phyloP scores from a whole-genome alignment of 2,329 filamentous ascomycete species.

The Fusarium praegraminearum region DNA sequence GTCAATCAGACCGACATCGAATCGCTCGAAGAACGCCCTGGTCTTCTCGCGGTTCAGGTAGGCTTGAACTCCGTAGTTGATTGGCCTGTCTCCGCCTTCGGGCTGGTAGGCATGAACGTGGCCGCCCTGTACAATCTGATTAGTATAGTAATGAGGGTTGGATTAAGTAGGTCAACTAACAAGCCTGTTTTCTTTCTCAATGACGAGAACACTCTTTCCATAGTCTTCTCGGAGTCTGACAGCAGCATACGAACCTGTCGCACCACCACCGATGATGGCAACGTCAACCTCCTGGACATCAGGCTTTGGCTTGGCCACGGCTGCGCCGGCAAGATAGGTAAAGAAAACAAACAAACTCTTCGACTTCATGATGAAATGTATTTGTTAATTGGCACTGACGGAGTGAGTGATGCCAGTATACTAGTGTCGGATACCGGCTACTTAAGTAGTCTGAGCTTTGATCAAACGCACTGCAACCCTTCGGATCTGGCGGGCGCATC shows the following conservation, averaged over 20 bases:
- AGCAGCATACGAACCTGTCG: slow-evolving; percentile 35
- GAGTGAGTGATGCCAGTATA: neutral
- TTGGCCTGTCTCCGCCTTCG: neutral
- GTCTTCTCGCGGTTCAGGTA: slow-evolving; percentile 28
- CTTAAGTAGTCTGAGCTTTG: neutral
- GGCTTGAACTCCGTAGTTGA: slow-evolving; percentile 35
- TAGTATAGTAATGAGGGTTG: neutral
- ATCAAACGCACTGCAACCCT: neutral
- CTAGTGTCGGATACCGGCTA: neutral
- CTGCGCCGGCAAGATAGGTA: neutral
- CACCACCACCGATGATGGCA: slow-evolving; percentile 33
- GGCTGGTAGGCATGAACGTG: slow-evolving; percentile 34
- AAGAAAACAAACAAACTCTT: neutral
- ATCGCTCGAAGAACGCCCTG: slow-evolving; percentile 27
- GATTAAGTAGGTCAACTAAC: neutral
- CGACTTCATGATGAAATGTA: neutral
- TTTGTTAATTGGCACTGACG: accelerated
- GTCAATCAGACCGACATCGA: slow-evolving; percentile 23
- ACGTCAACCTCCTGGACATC: slow-evolving; percentile 27
- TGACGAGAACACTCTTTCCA: slow-evolving; percentile 29
- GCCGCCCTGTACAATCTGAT: slow-evolving; percentile 14
- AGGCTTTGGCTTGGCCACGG: slow-evolving; percentile 1
- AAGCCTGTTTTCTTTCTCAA: slow-evolving; percentile 34
- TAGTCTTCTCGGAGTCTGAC: slow-evolving; percentile 39
- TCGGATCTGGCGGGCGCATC: neutral